A percentile compares a stretch with the other conserved stretches of the same genome.
Evolutionary conservation across 2,329 filamentous ascomycete genomes (phyloP).

Genomic region (Cercospora sp.): DNA sequence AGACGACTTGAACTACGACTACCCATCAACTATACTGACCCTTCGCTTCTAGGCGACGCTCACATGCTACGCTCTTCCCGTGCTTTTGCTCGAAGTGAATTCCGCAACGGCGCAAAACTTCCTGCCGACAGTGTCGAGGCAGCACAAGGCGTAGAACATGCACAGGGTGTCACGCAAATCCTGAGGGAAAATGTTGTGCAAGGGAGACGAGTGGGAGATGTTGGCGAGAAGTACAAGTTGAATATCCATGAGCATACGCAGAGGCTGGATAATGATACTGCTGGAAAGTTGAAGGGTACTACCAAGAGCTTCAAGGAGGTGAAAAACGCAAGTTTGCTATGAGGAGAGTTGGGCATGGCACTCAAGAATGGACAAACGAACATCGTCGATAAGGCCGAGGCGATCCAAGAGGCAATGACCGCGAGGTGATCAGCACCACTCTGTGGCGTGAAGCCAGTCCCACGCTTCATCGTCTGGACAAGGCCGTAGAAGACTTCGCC

Average conservation of each 20-base stretch:
- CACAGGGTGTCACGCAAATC: conserved; percentile 78
- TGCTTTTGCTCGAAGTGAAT: conserved; percentile 69
- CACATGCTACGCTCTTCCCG: conserved; percentile 70
- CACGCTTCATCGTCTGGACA: background rate
- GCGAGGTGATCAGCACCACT: background rate
- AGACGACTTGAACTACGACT: background rate
- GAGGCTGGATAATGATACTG: conserved; percentile 86
- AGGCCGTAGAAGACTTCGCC: background rate
- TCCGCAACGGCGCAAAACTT: conserved; percentile 66
- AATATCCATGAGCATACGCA: conserved; percentile 90
- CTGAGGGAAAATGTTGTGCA: conserved; percentile 86
- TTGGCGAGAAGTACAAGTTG: conserved; percentile 57
- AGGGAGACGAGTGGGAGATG: conserved; percentile 49
- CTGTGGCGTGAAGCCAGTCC: background rate
- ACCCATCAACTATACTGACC: background rate
- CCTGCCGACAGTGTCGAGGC: conserved; percentile 60
- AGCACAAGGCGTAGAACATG: conserved; percentile 69
- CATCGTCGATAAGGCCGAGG: background rate
- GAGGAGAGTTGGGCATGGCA: background rate
- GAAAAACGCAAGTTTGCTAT: conserved; percentile 35
- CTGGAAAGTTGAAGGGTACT: conserved; percentile 62
- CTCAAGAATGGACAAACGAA: background rate
- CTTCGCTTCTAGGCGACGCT: conserved; percentile 62
- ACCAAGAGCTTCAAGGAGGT: conserved; percentile 45
- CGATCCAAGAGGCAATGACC: background rate